Evolutionary conservation across 768 basidiomycete species (phyloP).

Genomic region (Lyophyllum atratum): DNA sequence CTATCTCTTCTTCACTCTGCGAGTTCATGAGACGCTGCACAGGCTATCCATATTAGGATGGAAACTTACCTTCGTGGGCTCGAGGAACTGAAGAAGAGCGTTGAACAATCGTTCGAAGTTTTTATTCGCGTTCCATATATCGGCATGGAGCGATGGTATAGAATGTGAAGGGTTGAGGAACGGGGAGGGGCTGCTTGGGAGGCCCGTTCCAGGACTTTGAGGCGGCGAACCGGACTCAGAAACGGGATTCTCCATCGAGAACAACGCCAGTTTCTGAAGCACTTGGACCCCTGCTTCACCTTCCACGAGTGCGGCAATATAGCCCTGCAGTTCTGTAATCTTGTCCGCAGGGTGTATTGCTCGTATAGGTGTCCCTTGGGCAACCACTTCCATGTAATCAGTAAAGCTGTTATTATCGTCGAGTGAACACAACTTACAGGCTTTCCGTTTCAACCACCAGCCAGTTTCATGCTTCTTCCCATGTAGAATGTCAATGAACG

Average conservation of each 20-base stretch:
- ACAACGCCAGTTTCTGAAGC: conserved; percentile 66
- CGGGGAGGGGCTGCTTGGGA: conserved; percentile 61
- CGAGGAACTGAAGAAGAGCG: conserved; percentile 63
- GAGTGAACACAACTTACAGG: conserved; percentile 47
- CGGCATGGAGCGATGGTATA: conserved; percentile 45
- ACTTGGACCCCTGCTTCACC: conserved; percentile 51
- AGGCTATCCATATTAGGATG: not conserved
- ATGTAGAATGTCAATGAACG: conserved; percentile 69
- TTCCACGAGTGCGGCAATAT: conserved; percentile 54
- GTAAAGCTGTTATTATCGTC: conserved; percentile 11
- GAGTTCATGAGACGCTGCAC: not conserved
- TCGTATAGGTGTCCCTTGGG: conserved; percentile 48
- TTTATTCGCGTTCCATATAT: conserved; percentile 75
- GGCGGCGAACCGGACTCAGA: conserved; percentile 56
- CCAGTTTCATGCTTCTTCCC: conserved; percentile 68
- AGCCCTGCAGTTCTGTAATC: conserved; percentile 51
- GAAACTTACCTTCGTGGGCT: conserved; percentile 57
- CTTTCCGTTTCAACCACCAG: conserved; percentile 84
- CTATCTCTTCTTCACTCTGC: conserved; percentile 65
- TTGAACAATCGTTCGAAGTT: conserved; percentile 71
- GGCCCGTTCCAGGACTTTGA: conserved; percentile 51
- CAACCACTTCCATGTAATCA: conserved; percentile 40
- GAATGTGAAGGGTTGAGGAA: conserved; percentile 42
- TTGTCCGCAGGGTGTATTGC: conserved; percentile 39
- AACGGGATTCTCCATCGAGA: conserved; percentile 63